Base-by-base conservation (phyloP, 345 rosid genomes). In the Sonneratia caseolaris region DNA sequence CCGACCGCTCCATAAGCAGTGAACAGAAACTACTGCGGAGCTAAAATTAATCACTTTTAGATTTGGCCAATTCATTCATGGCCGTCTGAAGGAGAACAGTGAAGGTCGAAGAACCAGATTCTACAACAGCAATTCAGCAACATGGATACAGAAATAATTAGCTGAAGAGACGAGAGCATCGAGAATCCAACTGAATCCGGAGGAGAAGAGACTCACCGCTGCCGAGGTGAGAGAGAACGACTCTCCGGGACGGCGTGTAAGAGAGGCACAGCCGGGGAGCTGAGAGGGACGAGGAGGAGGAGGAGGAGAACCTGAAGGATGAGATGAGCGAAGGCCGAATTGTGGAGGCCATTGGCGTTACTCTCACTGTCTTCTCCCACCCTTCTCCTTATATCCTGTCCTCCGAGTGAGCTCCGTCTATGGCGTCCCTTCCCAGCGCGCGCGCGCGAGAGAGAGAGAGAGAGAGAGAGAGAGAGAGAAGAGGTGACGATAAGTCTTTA, bases 301-400 rank as follows among this genome's bases (percentile, higher is more conserved):
- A 37, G 69, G 55, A 61, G 69, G 86, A 80, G 72, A 80, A 61
- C 64, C 75, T 75, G 77, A 86, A 82, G 43, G 84, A 85, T 71
- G 85, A 32, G 66, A 15, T 68, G 13, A 90, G 70, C 19, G 97
- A 87, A 55, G 97, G 92, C 73, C 89, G 82, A 75, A 91, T 76
- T 35, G 98, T 84, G 72, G 97, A 88, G 0, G 96, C 91, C 93
- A 90, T 86, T 42, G 96, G 87, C 15, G 84, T 73, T 69, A 88
- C 80, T 89, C 93, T 83, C 79, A 84, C 90, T 89, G 80, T 89
- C 64, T 42, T 68, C 21, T 71, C 72, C 32, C 59, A 27, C 32
- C n/a, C 68, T 9, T 7, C 45, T 5, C 45, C 45, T 42, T 42
- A 42, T 42, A 42, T 4, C 7, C 45, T 4, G 45, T 42, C 45